Evolutionary conservation across 73 alveolate genomes (phyloP).

Genomic region (Effrenium voratum): DNA sequence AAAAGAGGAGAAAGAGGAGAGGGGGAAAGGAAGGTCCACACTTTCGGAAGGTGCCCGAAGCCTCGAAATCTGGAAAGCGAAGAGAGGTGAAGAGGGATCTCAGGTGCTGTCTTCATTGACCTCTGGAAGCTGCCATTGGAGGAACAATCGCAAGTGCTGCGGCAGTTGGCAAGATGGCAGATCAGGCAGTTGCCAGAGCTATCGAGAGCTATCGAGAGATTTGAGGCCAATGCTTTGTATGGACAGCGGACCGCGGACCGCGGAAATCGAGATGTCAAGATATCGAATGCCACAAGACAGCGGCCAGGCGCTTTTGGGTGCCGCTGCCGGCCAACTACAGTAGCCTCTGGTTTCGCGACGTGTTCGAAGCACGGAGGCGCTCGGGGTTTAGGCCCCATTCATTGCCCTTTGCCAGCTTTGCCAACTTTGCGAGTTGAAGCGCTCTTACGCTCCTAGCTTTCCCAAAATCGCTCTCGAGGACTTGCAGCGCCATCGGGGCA

Average conservation of each 20-base stretch:
- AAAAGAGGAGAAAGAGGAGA: too few relatives aligned
- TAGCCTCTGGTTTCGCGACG: slow-evolving; percentile 43
- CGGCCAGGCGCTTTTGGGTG: slow-evolving; percentile 64
- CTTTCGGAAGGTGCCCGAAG: too few relatives aligned
- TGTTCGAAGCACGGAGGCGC: slow-evolving; percentile 65
- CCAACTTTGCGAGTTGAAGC: neutral
- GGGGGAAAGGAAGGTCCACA: too few relatives aligned
- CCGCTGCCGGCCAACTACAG: slow-evolving; percentile 39
- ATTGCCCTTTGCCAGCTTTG: too few relatives aligned
- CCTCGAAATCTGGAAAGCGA: too few relatives aligned
- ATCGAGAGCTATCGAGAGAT: too few relatives aligned
- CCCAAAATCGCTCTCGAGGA: neutral
- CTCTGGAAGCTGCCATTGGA: slow-evolving; percentile 1
- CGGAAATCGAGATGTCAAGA: neutral
- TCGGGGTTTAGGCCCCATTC: too few relatives aligned
- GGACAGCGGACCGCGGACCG: neutral
- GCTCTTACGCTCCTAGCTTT: neutral
- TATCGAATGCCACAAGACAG: too few relatives aligned
- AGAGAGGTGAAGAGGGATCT: too few relatives aligned
- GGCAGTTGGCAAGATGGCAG: slow-evolving; percentile 48
- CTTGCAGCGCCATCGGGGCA: slow-evolving; percentile 3
- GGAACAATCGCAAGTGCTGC: slow-evolving; percentile 30
- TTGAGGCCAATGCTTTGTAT: neutral
- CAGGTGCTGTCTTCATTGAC: slow-evolving; percentile 29
- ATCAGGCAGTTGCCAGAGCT: too few relatives aligned